Conservation (phyloP, 2,329 filamentous ascomycete genomes). For the Talaromyces funiculosus region DNA sequence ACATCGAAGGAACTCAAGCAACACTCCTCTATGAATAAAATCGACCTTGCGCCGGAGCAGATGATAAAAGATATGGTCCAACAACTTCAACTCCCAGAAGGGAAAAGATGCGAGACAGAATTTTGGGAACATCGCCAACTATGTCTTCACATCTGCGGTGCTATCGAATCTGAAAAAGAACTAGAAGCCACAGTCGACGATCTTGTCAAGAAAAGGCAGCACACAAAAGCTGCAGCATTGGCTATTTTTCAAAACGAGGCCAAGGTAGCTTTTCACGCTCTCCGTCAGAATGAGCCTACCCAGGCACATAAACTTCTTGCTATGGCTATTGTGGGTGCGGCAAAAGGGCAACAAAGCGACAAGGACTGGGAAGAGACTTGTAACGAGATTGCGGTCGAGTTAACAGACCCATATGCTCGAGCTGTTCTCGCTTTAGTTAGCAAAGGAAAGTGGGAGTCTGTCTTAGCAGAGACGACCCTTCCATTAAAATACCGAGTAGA, state of each 20-base stretch:
- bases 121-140: conserved; percentile 54
- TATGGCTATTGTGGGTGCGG: conserved; percentile 45
- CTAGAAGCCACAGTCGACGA: conserved; percentile 46
- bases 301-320: conserved; percentile 54
- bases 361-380: conserved; percentile 58
- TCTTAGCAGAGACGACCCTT: conserved; percentile 53
- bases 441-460: conserved; percentile 54
- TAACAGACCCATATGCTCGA: conserved; percentile 57
- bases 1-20: conserved; percentile 16
- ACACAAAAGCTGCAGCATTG: conserved; percentile 59
- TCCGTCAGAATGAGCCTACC: conserved; percentile 49
- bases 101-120: conserved; percentile 47
- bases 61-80: conserved; percentile 48
- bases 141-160: conserved; percentile 55
- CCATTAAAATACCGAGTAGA: conserved; percentile 57
- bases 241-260: conserved; percentile 57
- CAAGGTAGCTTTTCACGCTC: conserved; percentile 52
- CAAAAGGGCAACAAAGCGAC: conserved; percentile 42
- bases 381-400: conserved; percentile 56
- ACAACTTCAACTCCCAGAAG: conserved; percentile 47
- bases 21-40: conserved; percentile 11
- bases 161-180: conserved; percentile 49
- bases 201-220: conserved; percentile 49
- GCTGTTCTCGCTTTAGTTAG: conserved; percentile 57
- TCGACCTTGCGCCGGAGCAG: conserved; percentile 25